Evolutionary conservation across 2,329 filamentous ascomycete genomes (phyloP), one percentile per base, ranked within the genome.

Genomic region (Amesomyces nigricolor): DNA sequence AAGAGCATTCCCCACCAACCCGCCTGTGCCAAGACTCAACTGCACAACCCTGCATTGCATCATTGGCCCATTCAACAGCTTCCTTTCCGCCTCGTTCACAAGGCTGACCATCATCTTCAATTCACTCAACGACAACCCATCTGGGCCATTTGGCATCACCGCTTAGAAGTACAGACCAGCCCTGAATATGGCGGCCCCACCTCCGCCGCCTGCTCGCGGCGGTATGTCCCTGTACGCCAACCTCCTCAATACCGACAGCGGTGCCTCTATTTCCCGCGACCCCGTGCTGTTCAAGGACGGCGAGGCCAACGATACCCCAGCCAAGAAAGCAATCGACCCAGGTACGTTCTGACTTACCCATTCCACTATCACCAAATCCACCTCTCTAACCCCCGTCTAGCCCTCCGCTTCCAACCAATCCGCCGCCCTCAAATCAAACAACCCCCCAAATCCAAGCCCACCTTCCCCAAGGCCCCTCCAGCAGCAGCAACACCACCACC

Each of bases 321-420:
- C 79, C 58, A 91, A 86, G 70, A 89, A 88, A 71, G 75, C 72
- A 13, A 61, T 75, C 45, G 76, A 80, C 51, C 69, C 76, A 59
- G 68, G 70, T 70, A 51, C 53, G 47, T 32, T 16, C n/a, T 5
- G 16, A 10, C 0, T n/a, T 17, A 26, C 22, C 22, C 22, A 26
- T 26, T 26, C 1, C 4, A 5, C 22, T 6, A 5, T 6, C 4
- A 26, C 22, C 22, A 26, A 26, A 26, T 5, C 4, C 6, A 30
- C n/a, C 6, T 3, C 29, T 6, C 51, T 51, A 8, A 49, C 17
- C 7, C 42, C 9, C 39, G 3, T 80, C 77, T 81, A 70, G 83
- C 88, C 66, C 78, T 95, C 60, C 87, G 87, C 70, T 95, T 95
- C 74, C 89, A 95, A 70, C 90, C 90, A 50, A 91, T 91, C 62